A percentile compares a stretch with the other conserved stretches of the same genome.
These are phyloP conservation scores for Trebouxiophyceae sp. DNA, from an alignment of 163 green algal species.

Conservation along the genomic window DNA sequence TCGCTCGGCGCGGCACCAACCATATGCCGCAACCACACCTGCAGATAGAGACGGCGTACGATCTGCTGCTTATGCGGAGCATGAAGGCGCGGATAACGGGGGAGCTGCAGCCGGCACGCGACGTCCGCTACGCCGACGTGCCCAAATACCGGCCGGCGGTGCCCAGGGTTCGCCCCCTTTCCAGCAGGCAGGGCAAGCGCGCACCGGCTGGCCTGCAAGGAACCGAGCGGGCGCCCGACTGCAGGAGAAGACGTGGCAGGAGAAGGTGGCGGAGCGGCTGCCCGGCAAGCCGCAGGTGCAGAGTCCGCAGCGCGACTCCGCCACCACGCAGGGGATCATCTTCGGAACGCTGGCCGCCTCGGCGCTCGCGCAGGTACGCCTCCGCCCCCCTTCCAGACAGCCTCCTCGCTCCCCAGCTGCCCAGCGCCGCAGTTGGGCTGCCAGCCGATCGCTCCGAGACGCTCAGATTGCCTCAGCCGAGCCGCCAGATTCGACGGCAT, in stretches of 20 bases:
- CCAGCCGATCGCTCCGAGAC: too few species aligned
- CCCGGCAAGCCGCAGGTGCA: neutral
- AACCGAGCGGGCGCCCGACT: too few species aligned
- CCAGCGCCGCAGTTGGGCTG: too few species aligned
- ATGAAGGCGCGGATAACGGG: neutral
- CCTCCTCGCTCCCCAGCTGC: neutral
- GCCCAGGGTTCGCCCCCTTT: neutral
- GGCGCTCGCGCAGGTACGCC: neutral
- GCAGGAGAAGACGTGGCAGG: constrained; percentile 1
- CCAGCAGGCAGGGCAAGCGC: too few species aligned
- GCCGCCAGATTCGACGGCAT: neutral
- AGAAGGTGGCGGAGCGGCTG: neutral
- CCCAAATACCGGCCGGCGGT: neutral
- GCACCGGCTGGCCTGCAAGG: too few species aligned
- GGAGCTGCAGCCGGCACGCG: neutral
- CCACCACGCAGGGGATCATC: too few species aligned
- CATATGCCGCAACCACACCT: too few species aligned
- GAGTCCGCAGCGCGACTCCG: too few species aligned
- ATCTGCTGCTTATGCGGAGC: neutral
- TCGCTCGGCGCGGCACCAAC: too few species aligned
- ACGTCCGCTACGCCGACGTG: neutral
- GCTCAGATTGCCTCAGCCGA: too few species aligned
- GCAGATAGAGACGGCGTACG: neutral
- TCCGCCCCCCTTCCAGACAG: neutral
- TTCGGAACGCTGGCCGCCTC: neutral